Base-by-base conservation (phyloP, 805 yeast genomes). In the Ogataea angusta region DNA sequence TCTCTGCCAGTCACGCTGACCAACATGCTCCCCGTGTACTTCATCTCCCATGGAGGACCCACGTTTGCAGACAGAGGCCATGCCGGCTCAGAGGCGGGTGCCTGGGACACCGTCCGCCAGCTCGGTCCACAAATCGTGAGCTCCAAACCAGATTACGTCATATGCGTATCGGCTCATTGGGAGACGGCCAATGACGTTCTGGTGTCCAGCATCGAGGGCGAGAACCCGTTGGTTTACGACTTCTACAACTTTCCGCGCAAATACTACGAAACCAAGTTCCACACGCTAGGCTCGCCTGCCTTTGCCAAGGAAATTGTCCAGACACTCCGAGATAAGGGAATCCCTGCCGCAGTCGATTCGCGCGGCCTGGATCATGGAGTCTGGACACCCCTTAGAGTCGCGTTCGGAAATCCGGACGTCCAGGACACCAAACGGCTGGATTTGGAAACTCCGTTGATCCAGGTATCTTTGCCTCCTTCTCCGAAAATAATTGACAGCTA, bases 21-120 rank as follows among this genome's bases (percentile, higher is more conserved):
- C 47, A 43, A 60, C 8, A 36, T 56, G 19, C 25, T 38, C 6
- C 91, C 93, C 6, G 73, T 79, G 1, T 82, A 64, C 56, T 86
- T 85, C 59, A 56, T 84, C 30, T 78, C 87, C n/a, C 95, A 85
- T 62, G 95, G 95, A 6, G 93, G 90, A 0, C 95, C 95, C 6
- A 78, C 85, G 1, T 83, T 85, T 58, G 75, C 84, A 69, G 80
- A 82, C 51, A 57, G 67, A 25, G 72, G 66, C 36, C 67, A 62
- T 16, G 62, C 66, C 34, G 78, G 78, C 14, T 76, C 82, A 26
- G 70, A 75, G 42, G 37, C 39, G 2, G 86, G 86, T 5, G 90
- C 91, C 0, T 82, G 74, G 67, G 64, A 68, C 17, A 64, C 64
- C 5, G 68, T 80, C 6, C 61, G 68, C 34, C 50, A 61, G 16